These are phyloP conservation scores for Entamoeba histolytica DNA, from an alignment of 208 protist species.

Conservation along the genomic window DNA sequence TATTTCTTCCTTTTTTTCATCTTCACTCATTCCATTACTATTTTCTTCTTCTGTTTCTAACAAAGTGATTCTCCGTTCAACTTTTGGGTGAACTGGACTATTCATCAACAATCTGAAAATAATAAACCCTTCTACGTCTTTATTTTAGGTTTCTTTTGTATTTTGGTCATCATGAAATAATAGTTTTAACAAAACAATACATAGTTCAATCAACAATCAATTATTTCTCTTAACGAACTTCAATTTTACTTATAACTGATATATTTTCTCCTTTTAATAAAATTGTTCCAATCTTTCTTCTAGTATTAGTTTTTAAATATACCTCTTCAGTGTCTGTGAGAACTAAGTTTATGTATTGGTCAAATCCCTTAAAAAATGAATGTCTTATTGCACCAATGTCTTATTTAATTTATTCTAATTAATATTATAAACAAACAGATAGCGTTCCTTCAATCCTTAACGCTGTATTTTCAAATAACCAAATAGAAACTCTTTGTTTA, in stretches of 20 bases:
- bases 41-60: not conserved
- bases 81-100: not conserved
- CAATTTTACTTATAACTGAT: not conserved
- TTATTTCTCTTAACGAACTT: not conserved
- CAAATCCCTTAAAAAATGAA: conserved; percentile 48
- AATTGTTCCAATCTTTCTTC: conserved; percentile 50
- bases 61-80: not conserved
- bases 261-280: conserved; percentile 66
- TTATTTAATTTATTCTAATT: no score
- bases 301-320: conserved; percentile 45
- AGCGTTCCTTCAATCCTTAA: not conserved
- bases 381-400: no score
- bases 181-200: not conserved
- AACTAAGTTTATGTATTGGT: conserved; percentile 71
- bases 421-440: not conserved
- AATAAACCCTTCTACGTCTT: not conserved
- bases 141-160: not conserved
- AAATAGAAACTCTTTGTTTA: not conserved
- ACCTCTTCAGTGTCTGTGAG: conserved; percentile 57
- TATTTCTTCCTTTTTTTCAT: no score
- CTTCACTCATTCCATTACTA: no score
- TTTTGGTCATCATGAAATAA: not conserved
- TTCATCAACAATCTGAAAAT: not conserved
- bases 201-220: not conserved
- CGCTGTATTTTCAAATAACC: not conserved